A percentile compares a stretch with the other conserved stretches of the same genome.
phyloP scores from a whole-genome alignment of 805 yeast species.

The Starmera amethionina region DNA sequence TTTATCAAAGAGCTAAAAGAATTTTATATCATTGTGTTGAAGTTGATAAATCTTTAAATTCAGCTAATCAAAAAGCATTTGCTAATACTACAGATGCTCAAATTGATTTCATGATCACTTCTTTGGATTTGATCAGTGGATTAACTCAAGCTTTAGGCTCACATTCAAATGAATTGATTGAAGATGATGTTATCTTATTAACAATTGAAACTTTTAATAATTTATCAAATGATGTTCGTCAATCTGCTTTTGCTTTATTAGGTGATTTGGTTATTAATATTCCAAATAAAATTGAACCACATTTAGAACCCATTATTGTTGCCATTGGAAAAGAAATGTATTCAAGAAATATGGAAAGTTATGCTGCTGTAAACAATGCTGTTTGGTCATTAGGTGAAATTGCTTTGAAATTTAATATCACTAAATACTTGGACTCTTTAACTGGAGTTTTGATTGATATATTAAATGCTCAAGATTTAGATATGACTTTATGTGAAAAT shows the following conservation, averaged over 20 bases:
- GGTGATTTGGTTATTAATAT: conserved; percentile 79
- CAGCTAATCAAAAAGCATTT: conserved; percentile 11
- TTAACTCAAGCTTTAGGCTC: conserved; percentile 78
- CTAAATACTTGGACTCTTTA: conserved; percentile 44
- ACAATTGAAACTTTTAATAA: conserved; percentile 66
- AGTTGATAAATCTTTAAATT: conserved; percentile 54
- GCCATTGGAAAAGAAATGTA: conserved; percentile 62
- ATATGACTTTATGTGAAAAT: conserved; percentile 63
- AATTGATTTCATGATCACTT: conserved; percentile 81
- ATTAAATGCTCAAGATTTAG: conserved; percentile 46
- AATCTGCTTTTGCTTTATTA: conserved; percentile 77
- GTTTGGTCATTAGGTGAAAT: conserved; percentile 93
- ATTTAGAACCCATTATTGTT: conserved; percentile 44
- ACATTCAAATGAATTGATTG: conserved; percentile 48
- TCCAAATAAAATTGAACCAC: conserved; percentile 22
- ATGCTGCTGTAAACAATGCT: conserved; percentile 76
- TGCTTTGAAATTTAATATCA: conserved; percentile 45
- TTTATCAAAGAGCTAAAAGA: conserved; percentile 66
- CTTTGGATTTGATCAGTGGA: conserved; percentile 87
- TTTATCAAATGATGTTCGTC: conserved; percentile 80
- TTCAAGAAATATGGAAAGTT: conserved; percentile 36
- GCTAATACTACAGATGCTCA: conserved; percentile 40
- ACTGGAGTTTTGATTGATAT: conserved; percentile 49
- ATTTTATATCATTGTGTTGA: conserved; percentile 63
- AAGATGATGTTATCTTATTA: conserved; percentile 44